Conservation (phyloP, 2,329 filamentous ascomycete species). For the Diaporthe amygdali region DNA sequence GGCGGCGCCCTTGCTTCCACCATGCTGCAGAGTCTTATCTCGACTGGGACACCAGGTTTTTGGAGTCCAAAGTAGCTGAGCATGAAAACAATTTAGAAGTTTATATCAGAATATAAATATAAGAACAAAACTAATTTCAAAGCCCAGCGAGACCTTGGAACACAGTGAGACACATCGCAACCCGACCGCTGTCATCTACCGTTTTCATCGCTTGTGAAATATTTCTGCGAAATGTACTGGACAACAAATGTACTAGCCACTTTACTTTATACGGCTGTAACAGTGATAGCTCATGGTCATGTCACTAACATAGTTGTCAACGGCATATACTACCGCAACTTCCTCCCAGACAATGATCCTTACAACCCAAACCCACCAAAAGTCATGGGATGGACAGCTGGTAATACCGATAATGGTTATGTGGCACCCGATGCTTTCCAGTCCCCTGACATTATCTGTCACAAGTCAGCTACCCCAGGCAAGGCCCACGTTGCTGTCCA, state of each 20-base stretch:
- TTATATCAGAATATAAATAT: not conserved
- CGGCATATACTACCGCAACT: conserved; percentile 19
- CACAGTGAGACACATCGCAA: too few relatives aligned
- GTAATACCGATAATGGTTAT: conserved; percentile 42
- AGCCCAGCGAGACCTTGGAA: too few relatives aligned
- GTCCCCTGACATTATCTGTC: conserved; percentile 44
- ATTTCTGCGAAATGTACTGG: not conserved
- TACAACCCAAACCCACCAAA: not conserved
- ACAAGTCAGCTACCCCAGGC: conserved; percentile 35
- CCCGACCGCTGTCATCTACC: not conserved
- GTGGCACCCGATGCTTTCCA: conserved; percentile 42
- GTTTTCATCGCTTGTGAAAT: not conserved
- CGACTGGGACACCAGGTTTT: too few relatives aligned
- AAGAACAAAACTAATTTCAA: too few relatives aligned
- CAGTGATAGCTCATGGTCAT: conserved; percentile 14
- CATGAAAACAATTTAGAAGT: too few relatives aligned
- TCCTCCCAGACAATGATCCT: conserved; percentile 17
- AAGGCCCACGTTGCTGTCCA: conserved; percentile 37
- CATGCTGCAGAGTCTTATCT: not conserved
- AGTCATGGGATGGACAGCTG: conserved; percentile 22
- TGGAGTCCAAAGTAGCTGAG: not conserved
- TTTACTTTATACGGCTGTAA: not conserved
- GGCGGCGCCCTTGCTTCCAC: not conserved
- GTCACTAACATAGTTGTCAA: conserved; percentile 21
- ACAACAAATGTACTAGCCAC: not conserved